Base-by-base conservation (phyloP, 768 basidiomycete genomes). In the Lanmaoa pseudosensibilis region DNA sequence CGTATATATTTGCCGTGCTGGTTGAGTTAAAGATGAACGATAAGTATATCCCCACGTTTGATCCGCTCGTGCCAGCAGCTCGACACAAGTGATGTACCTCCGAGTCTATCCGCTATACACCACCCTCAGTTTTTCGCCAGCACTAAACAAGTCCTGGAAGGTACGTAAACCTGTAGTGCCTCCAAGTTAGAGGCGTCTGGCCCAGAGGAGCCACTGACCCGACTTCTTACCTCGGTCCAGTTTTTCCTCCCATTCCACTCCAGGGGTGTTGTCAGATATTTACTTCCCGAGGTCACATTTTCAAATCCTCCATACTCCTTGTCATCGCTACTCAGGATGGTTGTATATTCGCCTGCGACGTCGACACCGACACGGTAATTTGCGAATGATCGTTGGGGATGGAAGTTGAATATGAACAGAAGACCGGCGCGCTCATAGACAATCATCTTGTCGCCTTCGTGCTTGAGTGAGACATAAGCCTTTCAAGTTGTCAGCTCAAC, bases 381-480 rank as follows among this genome's bases (percentile, higher is more conserved):
- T 44, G 86, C 84, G 77, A 86, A 99, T 57, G 94, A 96, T 39
- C 90, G 73, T n/a, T 82, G 84, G 6, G 92, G 87, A 77, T 98
- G 87, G 81, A 98, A 96, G 75, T 99, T 98, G 83, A 97, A 98
- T 64, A 98, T 80, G 78, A 98, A 99, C 44, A 99, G 75, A 41
- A 98, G 80, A 33, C 92, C 90, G 19, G 90, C 94, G 50, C 97
- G 89, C 78, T 99, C 97, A 69, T 85, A 98, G 7, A 91, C 94
- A 66, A 98, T 77, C 59, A 96, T 82, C 76, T 98, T 98, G 81
- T 98, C 97, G 11, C 57, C 72, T 73, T 98, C 94, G 69, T 98
- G 80, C 77, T 97, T 98, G 60, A 99, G 82, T 23, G 95, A 98
- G 36, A 98, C 87, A 64, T 92, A 93, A 5, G 91, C 95, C 84